These are phyloP conservation scores for Aspergillus cristatus DNA, from an alignment of 495 filamentous ascomycete genomes.

Conservation along the genomic window DNA sequence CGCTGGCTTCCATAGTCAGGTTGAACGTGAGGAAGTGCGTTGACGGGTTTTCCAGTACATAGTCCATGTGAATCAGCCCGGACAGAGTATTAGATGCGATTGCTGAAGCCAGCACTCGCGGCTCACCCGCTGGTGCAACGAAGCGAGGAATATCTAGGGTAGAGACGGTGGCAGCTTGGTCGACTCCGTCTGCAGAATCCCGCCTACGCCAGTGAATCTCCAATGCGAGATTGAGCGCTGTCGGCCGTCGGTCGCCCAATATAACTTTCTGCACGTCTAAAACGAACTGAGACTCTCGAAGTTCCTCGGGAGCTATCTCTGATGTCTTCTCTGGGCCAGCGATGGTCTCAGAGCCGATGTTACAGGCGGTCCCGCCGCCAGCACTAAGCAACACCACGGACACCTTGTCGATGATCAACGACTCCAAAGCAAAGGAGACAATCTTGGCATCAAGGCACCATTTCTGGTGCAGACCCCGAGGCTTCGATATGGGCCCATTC, in stretches of 20 bases:
- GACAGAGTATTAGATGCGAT: slow-evolving; percentile 34
- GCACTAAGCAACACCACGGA: slow-evolving; percentile 46
- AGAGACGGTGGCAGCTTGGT: slow-evolving; percentile 21
- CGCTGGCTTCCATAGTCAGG: slow-evolving; percentile 81
- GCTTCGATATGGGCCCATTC: slow-evolving; percentile 13
- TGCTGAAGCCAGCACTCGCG: slow-evolving; percentile 69
- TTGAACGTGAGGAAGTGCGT: slow-evolving; percentile 89
- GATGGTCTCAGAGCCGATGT: slow-evolving; percentile 30
- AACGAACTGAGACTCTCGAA: slow-evolving; percentile 60
- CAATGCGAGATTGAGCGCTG: slow-evolving; percentile 65
- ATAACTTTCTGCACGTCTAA: slow-evolving; percentile 61
- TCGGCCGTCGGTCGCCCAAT: slow-evolving; percentile 69
- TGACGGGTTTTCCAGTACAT: slow-evolving; percentile 89
- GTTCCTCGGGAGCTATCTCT: slow-evolving; percentile 50
- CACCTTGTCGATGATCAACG: slow-evolving; percentile 57
- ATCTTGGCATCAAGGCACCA: slow-evolving; percentile 70
- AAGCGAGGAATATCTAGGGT: slow-evolving; percentile 73
- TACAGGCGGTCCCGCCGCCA: slow-evolving; percentile 44
- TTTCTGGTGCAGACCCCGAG: slow-evolving; percentile 64
- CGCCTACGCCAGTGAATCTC: slow-evolving; percentile 65
- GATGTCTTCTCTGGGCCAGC: slow-evolving; percentile 17
- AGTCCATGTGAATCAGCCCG: slow-evolving; percentile 43
- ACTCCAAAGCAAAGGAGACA: slow-evolving; percentile 64
- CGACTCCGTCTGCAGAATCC: slow-evolving; percentile 8
- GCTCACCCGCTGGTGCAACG: slow-evolving; percentile 70